Percentiles rank a stretch among this genome's conserved stretches.
Conservation (phyloP, 2,329 filamentous ascomycete genomes). For the Fusarium dimerum region DNA sequence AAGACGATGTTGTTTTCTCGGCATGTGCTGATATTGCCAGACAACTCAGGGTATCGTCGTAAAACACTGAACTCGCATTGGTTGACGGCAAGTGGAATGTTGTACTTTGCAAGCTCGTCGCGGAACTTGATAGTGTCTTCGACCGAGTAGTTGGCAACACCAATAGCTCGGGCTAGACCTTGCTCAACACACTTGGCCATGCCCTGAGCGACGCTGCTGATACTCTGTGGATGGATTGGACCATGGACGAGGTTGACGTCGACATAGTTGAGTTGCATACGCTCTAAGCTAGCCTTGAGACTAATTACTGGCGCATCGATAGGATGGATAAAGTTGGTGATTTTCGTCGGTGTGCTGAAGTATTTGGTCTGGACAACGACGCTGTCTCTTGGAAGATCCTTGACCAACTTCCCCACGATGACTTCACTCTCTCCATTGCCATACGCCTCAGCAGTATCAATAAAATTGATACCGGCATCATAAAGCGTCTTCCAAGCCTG, state of each 20-base stretch:
- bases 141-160: slow-evolving; percentile 4
- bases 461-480: slow-evolving; percentile 10
- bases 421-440: slow-evolving; percentile 6
- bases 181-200: slow-evolving; percentile 13
- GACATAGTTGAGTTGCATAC: slow-evolving; percentile 6
- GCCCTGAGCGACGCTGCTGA: not conserved
- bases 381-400: slow-evolving; percentile 1
- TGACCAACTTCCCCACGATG: slow-evolving; percentile 1
- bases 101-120: slow-evolving; percentile 13
- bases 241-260: slow-evolving; percentile 12
- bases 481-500: slow-evolving; percentile 9
- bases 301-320: slow-evolving; percentile 4
- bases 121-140: slow-evolving; percentile 3
- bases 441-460: slow-evolving; percentile 3
- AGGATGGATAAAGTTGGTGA: not conserved
- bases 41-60: slow-evolving; percentile 4
- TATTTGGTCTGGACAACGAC: slow-evolving; percentile 10
- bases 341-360: slow-evolving; percentile 7
- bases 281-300: slow-evolving; percentile 4
- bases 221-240: slow-evolving; percentile 6
- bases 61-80: slow-evolving; percentile 14
- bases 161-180: slow-evolving; percentile 2
- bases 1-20: slow-evolving; percentile 8
- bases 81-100: slow-evolving; percentile 7
- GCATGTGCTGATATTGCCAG: slow-evolving; percentile 3